These are phyloP conservation scores for Phytophthora megakarya DNA, from an alignment of 352 stramenopile genomes.

Conservation along the genomic window DNA sequence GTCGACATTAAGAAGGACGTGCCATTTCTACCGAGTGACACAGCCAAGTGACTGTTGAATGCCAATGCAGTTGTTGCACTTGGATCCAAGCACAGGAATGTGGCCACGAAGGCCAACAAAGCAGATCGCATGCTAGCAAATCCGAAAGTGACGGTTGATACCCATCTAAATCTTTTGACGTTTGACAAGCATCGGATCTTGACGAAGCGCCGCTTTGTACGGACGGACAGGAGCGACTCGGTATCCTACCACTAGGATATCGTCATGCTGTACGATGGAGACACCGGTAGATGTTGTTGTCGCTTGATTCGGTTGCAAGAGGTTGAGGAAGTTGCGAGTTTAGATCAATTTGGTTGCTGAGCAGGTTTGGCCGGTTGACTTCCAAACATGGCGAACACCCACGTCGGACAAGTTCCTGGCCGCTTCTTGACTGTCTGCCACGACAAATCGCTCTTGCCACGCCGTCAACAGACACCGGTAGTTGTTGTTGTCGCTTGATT, in stretches of 20 bases:
- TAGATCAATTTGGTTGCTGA: background rate
- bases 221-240: background rate
- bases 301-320: too few species aligned
- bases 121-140: background rate
- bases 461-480: too few species aligned
- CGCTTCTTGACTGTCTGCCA: too few species aligned
- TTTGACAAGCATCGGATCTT: constrained; percentile 12
- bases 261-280: background rate
- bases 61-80: background rate
- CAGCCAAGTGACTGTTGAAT: constrained; percentile 19
- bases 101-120: constrained; percentile 4
- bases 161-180: constrained; percentile 13
- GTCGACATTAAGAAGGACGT: constrained; percentile 20
- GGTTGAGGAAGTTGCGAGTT: too few species aligned
- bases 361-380: too few species aligned
- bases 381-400: too few species aligned
- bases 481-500: too few species aligned
- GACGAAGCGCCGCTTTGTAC: background rate
- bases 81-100: background rate
- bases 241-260: background rate
- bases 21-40: constrained; percentile 21
- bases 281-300: too few species aligned
- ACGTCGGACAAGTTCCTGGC: too few species aligned
- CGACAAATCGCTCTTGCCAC: too few species aligned
- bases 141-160: constrained; percentile 23